Base-by-base conservation (phyloP, 371 early-diverging fungal species). In the Lichtheimia corymbifera region DNA sequence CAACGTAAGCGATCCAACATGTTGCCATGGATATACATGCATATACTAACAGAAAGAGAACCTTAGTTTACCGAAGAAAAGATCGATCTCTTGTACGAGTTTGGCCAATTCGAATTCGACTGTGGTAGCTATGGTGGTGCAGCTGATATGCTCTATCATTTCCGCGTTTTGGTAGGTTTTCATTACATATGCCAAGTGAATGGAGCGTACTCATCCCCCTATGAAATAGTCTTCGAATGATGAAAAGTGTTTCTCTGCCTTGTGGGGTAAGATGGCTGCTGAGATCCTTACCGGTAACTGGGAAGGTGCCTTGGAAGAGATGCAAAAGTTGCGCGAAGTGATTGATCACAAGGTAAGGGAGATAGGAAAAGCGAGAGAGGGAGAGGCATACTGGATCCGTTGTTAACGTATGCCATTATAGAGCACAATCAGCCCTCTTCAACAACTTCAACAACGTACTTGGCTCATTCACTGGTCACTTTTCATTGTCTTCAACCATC, bases 401-500 rank as follows among this genome's bases (percentile, higher is more conserved):
- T 22, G 11, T 35, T 35, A 6, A 35, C 9, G 35, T 35, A 28
- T 11, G 11, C 11, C 11, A 35, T 28, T 25, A 28, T 42, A 61
- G 61, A 53, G 61, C 41, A 50, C 47, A 58, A 67, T 81, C 35
- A 79, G 89, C 54, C 89, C 93, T 53, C 80, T 91, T 24, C 92
- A 91, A 61, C 94, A 94, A 75, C 88, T 97, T 54, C 91, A 95
- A 70, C 93, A 93, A 73, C 91, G 96, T 58, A 88, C 92, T 50
- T 94, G 94, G 93, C 80, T 96, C 60, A 86, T 97, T 70, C 96
- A 96, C 84, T 96, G 97, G 96, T 91, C 94, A 25, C 80, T 97
- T 63, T 96, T 96, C 73, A 93, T 97, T 35, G 95, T 95, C 82
- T 97, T 97, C 84, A 96, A 96, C 82, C 96, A 97, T 75, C 92